These are phyloP conservation scores for Fragilaria crotonensis DNA, from an alignment of 108 stramenopile genomes.

Conservation along the genomic window DNA sequence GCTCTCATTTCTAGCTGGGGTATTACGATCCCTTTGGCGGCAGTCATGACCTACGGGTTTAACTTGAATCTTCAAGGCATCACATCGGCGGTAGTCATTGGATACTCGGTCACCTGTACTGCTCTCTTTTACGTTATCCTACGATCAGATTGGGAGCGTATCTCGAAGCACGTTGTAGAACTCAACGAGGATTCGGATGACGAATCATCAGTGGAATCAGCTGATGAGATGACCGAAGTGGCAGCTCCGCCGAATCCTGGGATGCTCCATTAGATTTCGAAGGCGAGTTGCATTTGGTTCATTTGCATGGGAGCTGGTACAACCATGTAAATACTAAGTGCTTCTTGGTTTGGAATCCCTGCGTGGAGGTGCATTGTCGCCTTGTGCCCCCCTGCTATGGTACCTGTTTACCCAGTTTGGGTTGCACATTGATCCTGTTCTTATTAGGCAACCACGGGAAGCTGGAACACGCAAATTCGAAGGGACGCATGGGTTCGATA, in stretches of 20 bases:
- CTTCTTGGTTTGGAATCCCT: too few species aligned
- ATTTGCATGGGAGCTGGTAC: too few species aligned
- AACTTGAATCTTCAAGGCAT: constrained; percentile 39
- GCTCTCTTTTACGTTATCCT: constrained; percentile 31
- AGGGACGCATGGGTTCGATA: too few species aligned
- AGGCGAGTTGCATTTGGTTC: too few species aligned
- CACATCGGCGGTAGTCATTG: constrained; percentile 34
- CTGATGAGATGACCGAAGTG: not conserved
- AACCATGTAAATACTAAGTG: too few species aligned
- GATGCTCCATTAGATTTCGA: too few species aligned
- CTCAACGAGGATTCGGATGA: constrained; percentile 2
- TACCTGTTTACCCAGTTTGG: too few species aligned
- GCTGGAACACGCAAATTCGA: too few species aligned
- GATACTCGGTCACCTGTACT: constrained; percentile 38
- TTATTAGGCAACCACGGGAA: too few species aligned
- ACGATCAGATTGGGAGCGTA: constrained; percentile 34
- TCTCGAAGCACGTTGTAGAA: constrained; percentile 8
- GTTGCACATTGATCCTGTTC: too few species aligned
- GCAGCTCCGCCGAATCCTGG: not conserved
- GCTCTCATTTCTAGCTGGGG: constrained; percentile 39
- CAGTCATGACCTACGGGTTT: constrained; percentile 20
- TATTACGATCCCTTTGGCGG: constrained; percentile 40
- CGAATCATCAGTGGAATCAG: not conserved
- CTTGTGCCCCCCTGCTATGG: too few species aligned
- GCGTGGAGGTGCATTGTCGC: too few species aligned